Percentiles rank a stretch among this genome's conserved stretches.
phyloP scores from a whole-genome alignment of 2,329 filamentous ascomycete genomes.

The Teratosphaeria pseudoeucalypti region DNA sequence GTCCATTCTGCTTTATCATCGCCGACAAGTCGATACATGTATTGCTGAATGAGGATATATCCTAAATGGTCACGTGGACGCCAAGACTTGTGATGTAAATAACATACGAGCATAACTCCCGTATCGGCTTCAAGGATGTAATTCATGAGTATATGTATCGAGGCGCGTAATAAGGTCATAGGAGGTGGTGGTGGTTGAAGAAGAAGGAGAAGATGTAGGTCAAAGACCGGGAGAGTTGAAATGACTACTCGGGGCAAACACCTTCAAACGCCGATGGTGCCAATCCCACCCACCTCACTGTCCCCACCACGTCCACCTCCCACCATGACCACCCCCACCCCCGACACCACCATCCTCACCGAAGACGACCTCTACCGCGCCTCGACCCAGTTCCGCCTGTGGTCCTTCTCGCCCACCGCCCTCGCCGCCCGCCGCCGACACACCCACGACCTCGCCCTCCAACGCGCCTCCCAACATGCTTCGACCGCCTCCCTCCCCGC shows the following conservation, averaged over 20 bases:
- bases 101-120: too few species aligned
- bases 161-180: too few species aligned
- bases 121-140: too few species aligned
- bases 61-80: too few species aligned
- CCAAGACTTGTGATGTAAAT: too few species aligned
- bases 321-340: background rate
- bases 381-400: conserved; percentile 81
- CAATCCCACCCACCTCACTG: background rate
- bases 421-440: conserved; percentile 62
- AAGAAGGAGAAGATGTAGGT: too few species aligned
- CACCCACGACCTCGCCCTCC: conserved; percentile 69
- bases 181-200: too few species aligned
- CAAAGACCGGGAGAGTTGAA: too few species aligned
- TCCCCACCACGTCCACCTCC: background rate
- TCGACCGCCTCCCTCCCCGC: conserved; percentile 5
- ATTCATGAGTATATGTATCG: too few species aligned
- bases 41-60: too few species aligned
- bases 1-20: too few species aligned
- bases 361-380: conserved; percentile 88
- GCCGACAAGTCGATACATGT: too few species aligned
- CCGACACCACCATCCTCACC: conserved; percentile 39
- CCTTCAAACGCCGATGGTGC: background rate
- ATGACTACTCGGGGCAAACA: background rate
- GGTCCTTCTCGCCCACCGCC: conserved; percentile 74
- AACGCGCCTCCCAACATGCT: conserved; percentile 45